Evolutionary conservation across 2,329 filamentous ascomycete species (phyloP), one percentile per base, ranked within the genome.

Genomic region (Metarhizium brunneum): DNA sequence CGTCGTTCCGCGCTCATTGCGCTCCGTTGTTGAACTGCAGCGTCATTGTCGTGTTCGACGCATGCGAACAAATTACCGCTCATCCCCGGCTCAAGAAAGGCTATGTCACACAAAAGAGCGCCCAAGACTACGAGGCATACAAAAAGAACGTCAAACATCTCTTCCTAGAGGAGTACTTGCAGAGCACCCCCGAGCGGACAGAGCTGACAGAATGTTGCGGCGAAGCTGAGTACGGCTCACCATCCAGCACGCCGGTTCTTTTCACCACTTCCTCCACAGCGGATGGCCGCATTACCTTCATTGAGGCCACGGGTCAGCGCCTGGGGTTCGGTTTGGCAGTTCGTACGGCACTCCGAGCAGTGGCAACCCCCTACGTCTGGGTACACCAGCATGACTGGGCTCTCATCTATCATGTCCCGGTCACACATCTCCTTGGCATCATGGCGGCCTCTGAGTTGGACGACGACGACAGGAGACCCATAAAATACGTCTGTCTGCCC

Each of bases 311-410:
- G 38, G 51, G n/a, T 18, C 71, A 77, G 0, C 73, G 79, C 0
- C 62, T 82, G 2, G 79, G 79, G 0, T 82, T 82, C 50, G 79
- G 78, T 0, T 67, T 82, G 1, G 78, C 75, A 1, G 77, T 82
- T 20, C 76, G 79, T 13, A 76, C 77, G 0, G 79, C 78, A 0
- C 63, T 82, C 49, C 69, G 78, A 3, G 54, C 71, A 5, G 69
- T 73, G 0, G 58, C 65, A 13, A 82, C 79, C 1, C 75, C 76
- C 0, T 79, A 79, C 49, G 77, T 81, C 16, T 82, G 79, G 79
- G 66, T 82, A 0, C 79, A 82, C 58, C 79, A 82, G 65, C 79
- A 82, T 61, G 79, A 82, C 64, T 82, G 79, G 79, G 68, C 71
- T 6, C 65, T 82, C 0, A 68, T 73, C 16, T 65, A 71, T 2